Conservation (phyloP, 2,329 filamentous ascomycete genomes). For the Phialophora verrucosa region DNA sequence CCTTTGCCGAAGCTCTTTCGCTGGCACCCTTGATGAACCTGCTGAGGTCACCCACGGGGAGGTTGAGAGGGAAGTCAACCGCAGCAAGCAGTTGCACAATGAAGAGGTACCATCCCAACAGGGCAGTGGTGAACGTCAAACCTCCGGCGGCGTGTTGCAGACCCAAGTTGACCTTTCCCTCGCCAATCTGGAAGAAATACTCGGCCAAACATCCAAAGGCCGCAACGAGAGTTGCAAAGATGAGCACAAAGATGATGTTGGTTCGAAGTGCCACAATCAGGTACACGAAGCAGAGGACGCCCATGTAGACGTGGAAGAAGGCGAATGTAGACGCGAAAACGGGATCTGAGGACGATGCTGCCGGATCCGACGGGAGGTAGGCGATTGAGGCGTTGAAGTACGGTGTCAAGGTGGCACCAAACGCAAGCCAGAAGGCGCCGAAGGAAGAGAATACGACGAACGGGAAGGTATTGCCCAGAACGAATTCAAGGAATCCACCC, state of each 20-base stretch:
- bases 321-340: conserved; percentile 44
- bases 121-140: conserved; percentile 56
- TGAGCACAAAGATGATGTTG: conserved; percentile 71
- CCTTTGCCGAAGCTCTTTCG: conserved; percentile 31
- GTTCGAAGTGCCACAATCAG: conserved; percentile 73
- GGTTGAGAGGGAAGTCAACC: conserved; percentile 63
- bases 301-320: conserved; percentile 72
- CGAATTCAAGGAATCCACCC: conserved; percentile 45
- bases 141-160: conserved; percentile 53
- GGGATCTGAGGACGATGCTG: conserved; percentile 39
- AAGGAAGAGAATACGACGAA: conserved; percentile 60
- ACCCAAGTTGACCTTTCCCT: conserved; percentile 17
- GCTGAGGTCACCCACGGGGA: conserved; percentile 64
- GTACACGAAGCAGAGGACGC: conserved; percentile 69
- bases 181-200: conserved; percentile 35
- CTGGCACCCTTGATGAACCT: conserved; percentile 48
- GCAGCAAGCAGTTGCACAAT: conserved; percentile 60
- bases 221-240: conserved; percentile 68
- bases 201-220: conserved; percentile 66
- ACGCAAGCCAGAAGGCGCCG: conserved; percentile 61
- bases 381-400: conserved; percentile 58
- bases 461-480: conserved; percentile 58
- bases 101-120: conserved; percentile 64
- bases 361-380: conserved; percentile 40
- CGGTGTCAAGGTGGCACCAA: conserved; percentile 61